Conservation (phyloP, 2,329 filamentous ascomycete species). For the Trichoderma sp. region DNA sequence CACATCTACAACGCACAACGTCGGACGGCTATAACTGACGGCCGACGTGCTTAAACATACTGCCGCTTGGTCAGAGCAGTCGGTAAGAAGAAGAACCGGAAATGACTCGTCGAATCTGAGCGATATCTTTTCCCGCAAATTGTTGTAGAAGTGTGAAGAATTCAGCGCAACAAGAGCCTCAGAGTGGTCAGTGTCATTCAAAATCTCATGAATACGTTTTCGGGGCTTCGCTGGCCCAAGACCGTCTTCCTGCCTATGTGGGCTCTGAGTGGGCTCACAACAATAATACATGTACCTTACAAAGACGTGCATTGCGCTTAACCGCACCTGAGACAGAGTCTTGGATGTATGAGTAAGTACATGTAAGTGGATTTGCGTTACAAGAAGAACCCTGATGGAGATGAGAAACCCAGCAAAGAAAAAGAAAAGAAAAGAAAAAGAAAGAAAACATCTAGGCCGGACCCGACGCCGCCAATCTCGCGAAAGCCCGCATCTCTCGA, state of each 20-base stretch:
- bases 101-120: not conserved
- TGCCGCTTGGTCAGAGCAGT: not conserved
- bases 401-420: not conserved
- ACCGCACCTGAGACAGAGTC: not conserved
- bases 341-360: not conserved
- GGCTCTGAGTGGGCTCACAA: not conserved
- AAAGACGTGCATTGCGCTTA: not conserved
- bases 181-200: slow-evolving; percentile 11
- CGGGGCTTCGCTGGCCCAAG: not conserved
- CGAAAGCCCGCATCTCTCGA: not conserved
- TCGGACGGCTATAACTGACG: not conserved
- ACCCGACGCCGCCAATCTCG: not conserved
- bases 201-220: not conserved
- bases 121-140: not conserved
- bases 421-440: not conserved
- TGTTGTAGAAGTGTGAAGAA: slow-evolving; percentile 13
- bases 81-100: not conserved
- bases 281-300: not conserved
- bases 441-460: not conserved
- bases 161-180: slow-evolving; percentile 2
- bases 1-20: not conserved
- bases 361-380: not conserved
- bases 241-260: not conserved
- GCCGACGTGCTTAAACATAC: not conserved
- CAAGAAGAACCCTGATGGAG: not conserved